phyloP scores from a whole-genome alignment of 768 basidiomycete genomes.

The Hericium alpestre region DNA sequence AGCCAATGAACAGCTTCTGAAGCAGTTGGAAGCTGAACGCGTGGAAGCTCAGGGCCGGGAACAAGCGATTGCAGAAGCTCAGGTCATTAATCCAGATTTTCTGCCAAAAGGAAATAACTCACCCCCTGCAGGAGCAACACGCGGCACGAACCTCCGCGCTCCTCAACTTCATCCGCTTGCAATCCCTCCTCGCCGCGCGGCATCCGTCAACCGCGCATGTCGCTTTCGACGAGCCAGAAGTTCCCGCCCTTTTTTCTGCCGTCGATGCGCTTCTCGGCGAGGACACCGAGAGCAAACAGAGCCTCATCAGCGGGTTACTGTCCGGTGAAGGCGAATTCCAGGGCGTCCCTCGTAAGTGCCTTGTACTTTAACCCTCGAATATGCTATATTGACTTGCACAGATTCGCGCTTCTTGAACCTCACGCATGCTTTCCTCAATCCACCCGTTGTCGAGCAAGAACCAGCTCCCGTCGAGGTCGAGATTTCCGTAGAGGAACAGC shows the following conservation, averaged over 20 bases:
- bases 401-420: slow-evolving; percentile 56
- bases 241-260: slow-evolving; percentile 40
- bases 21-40: slow-evolving; percentile 47
- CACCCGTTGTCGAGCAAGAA: slow-evolving; percentile 16
- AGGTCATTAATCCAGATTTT: slow-evolving; percentile 31
- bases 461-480: not conserved
- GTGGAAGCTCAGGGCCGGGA: slow-evolving; percentile 44
- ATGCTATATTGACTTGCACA: slow-evolving; percentile 19
- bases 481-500: not conserved
- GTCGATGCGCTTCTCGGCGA: slow-evolving; percentile 47
- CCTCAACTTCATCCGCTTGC: slow-evolving; percentile 51
- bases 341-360: slow-evolving; percentile 50
- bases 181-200: slow-evolving; percentile 35
- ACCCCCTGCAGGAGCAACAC: slow-evolving; percentile 29
- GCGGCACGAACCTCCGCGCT: slow-evolving; percentile 37
- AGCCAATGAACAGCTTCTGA: slow-evolving; percentile 41
- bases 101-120: no score
- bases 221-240: slow-evolving; percentile 41
- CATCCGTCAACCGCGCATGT: slow-evolving; percentile 32
- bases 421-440: slow-evolving; percentile 40
- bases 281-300: slow-evolving; percentile 38
- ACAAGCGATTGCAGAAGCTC: slow-evolving; percentile 43
- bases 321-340: slow-evolving; percentile 48
- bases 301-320: slow-evolving; percentile 45
- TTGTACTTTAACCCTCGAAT: slow-evolving; percentile 2